phyloP scores from a whole-genome alignment of 2,329 filamentous ascomycete genomes.

The Colletotrichum trifolii region DNA sequence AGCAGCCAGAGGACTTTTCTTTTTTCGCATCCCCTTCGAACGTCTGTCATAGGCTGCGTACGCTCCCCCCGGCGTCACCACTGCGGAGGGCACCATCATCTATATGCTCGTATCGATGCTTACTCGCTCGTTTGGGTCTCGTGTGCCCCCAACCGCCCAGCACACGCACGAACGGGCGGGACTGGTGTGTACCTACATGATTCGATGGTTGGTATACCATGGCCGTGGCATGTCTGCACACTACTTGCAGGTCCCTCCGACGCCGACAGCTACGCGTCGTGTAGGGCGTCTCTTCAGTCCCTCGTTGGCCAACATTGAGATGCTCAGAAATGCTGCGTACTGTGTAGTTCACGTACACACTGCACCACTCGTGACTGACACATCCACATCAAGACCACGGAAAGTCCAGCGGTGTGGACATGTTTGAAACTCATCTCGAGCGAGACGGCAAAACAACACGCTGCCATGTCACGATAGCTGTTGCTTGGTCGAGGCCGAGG shows the following conservation, averaged over 20 bases:
- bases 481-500: no score
- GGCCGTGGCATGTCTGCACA: conserved; percentile 30
- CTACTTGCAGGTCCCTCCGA: conserved; percentile 17
- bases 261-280: conserved; percentile 24
- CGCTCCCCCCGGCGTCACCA: conserved; percentile 11
- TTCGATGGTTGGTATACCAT: conserved; percentile 28
- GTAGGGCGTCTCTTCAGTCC: neutral
- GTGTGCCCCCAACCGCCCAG: conserved; percentile 26
- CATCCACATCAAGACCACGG: neutral
- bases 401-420: neutral
- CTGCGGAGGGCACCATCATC: neutral
- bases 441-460: no score
- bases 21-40: conserved; percentile 10
- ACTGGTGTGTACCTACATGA: conserved; percentile 22
- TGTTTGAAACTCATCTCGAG: neutral
- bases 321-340: no score
- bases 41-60: conserved; percentile 10
- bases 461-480: no score
- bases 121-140: conserved; percentile 13
- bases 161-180: conserved; percentile 25
- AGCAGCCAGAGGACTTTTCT: neutral
- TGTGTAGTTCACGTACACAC: no score
- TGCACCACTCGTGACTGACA: conserved; percentile 8
- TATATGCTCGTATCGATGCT: conserved; percentile 10
- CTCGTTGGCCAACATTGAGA: no score